Conservation (phyloP, 2,329 filamentous ascomycete genomes). For the Aspergillus neoniger region DNA sequence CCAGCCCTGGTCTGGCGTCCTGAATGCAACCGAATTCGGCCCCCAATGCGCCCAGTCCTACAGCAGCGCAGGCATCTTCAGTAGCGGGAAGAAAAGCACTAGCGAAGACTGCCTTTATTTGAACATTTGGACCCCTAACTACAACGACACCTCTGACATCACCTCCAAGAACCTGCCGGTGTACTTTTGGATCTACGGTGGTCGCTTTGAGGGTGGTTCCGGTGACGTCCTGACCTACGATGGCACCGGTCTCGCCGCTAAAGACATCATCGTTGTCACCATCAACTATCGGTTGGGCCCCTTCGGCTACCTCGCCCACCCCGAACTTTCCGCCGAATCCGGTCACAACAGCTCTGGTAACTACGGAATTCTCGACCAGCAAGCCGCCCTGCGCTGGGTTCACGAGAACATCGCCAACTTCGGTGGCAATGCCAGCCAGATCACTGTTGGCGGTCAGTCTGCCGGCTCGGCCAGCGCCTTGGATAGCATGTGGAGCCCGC, state of each 20-base stretch:
- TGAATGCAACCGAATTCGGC: slow-evolving; percentile 20
- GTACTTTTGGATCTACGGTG: slow-evolving; percentile 24
- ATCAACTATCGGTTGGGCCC: slow-evolving; percentile 39
- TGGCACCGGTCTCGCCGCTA: slow-evolving; percentile 23
- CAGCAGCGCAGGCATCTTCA: slow-evolving; percentile 25
- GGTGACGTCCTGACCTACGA: slow-evolving; percentile 24
- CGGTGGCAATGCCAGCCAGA: slow-evolving; percentile 25
- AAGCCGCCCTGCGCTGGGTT: slow-evolving; percentile 26
- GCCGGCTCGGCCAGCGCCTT: slow-evolving; percentile 33
- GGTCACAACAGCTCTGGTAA: slow-evolving; percentile 33
- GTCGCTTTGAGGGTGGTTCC: slow-evolving; percentile 20
- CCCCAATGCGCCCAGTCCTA: slow-evolving; percentile 29
- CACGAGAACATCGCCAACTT: slow-evolving; percentile 26
- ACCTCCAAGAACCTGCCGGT: slow-evolving; percentile 28
- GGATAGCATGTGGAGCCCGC: slow-evolving; percentile 29
- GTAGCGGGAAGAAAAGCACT: slow-evolving; percentile 35
- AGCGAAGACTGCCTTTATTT: slow-evolving; percentile 29
- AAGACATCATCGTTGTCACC: slow-evolving; percentile 27
- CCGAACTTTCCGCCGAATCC: slow-evolving; percentile 27
- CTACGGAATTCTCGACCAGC: slow-evolving; percentile 31
- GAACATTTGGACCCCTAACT: slow-evolving; percentile 29
- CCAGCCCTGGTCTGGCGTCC: slow-evolving; percentile 14
- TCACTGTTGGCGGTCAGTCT: slow-evolving; percentile 34
- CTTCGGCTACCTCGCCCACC: slow-evolving; percentile 29
- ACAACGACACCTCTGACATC: slow-evolving; percentile 16